Base-by-base conservation (phyloP, 225 moss, liverwort and hornwort genomes). In the Asterella californica region DNA sequence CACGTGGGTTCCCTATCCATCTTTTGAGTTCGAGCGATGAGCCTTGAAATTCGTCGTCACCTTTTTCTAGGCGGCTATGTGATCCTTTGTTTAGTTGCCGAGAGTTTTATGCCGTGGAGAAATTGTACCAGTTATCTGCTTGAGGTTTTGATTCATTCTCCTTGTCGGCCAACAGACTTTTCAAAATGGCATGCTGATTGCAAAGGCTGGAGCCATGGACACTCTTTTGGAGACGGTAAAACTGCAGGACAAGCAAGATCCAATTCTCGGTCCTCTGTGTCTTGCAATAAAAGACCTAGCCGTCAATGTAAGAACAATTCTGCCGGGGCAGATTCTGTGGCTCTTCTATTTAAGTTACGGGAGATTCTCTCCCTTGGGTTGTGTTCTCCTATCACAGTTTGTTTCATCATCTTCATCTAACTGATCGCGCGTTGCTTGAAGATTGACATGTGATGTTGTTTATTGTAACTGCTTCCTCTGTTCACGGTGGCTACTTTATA, bases 141-240 rank as follows among this genome's bases (percentile, higher is more conserved):
- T 53, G 32, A 76, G 75, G 33, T 76, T 59, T 34, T 59, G 29
- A 54, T 10, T 60, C 74, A 45, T 14, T 73, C 37, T 32, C n/a
- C 46, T 32, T 57, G 21, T 36, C n/a, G 50, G 24, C 80, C 83
- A 74, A 25, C 90, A 96, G 96, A 86, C 94, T 70, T 96, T 89
- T 60, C 89, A 88, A 73, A 94, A 96, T 86, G 96, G 90, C 46
- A 92, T 94, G 92, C 87, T 91, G 81, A 96, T 96, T 79, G 96
- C 91, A 15, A 96, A 96, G 85, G 88, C 90, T 83, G 96, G 94
- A 75, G 94, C 90, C 61, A 86, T 96, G 72, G 90, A 89, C 81
- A 81, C 90, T 24, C 91, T 96, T 79, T 83, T 96, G 64, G 90
- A 91, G 52, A 88, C 92, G 70, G 90, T 91, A 53, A 88, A 89